Evolutionary conservation across 2,329 filamentous ascomycete genomes (phyloP).

Genomic region (Rhexocercosporidium sp.): DNA sequence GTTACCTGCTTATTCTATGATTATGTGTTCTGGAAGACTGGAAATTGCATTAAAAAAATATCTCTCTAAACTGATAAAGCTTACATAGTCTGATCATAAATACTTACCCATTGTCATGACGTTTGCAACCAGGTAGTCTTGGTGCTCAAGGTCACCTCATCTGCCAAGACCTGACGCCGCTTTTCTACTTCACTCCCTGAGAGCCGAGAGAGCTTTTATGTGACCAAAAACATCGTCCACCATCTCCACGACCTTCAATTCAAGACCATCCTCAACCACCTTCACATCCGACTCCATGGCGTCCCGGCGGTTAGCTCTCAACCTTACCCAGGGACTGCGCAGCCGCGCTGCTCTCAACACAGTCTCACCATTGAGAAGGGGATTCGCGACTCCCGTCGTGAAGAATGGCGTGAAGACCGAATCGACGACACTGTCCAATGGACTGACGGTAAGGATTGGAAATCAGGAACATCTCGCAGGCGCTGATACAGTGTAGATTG

Average conservation of each 20-base stretch:
- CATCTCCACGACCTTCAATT: constrained; percentile 33
- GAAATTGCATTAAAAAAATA: too few species aligned
- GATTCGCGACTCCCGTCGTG: constrained; percentile 84
- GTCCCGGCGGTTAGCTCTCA: constrained; percentile 95
- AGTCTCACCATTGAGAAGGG: constrained; percentile 78
- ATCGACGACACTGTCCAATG: constrained; percentile 96
- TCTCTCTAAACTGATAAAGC: too few species aligned
- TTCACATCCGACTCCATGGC: constrained; percentile 66
- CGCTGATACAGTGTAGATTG: constrained; percentile 69
- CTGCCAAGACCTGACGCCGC: neutral
- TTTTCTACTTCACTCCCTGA: neutral
- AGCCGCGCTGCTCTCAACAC: constrained; percentile 83
- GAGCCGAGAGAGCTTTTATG: constrained; percentile 19
- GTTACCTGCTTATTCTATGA: neutral
- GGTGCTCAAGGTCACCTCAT: neutral
- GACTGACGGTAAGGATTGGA: constrained; percentile 75
- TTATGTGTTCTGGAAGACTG: too few species aligned
- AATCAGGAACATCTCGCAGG: constrained; percentile 5
- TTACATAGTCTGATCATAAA: too few species aligned
- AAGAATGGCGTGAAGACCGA: constrained; percentile 79
- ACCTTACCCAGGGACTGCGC: constrained; percentile 89
- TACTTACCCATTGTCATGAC: too few species aligned
- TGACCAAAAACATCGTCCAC: constrained; percentile 31
- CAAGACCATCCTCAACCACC: constrained; percentile 30
- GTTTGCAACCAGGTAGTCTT: neutral